These are phyloP conservation scores for Psilocybe subaeruginosa DNA, from an alignment of 768 basidiomycete species.

Conservation along the genomic window DNA sequence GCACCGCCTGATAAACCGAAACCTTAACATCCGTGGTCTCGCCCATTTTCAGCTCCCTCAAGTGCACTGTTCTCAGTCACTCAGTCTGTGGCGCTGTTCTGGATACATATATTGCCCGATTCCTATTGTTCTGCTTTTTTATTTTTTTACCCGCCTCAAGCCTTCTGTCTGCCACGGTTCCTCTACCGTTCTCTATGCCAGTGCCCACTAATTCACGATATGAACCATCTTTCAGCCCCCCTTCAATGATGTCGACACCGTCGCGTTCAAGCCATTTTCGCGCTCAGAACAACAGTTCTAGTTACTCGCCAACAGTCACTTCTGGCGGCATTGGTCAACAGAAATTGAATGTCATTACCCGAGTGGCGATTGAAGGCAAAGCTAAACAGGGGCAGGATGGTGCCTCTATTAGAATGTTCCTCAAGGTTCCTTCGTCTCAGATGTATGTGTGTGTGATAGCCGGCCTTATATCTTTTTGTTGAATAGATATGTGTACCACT, in stretches of 20 bases:
- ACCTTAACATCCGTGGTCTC: slow-evolving; percentile 13
- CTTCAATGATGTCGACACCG: slow-evolving; percentile 24
- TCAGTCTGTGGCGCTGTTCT: neutral
- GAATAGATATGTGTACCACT: slow-evolving; percentile 67
- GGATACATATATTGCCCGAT: neutral
- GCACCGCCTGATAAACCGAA: slow-evolving; percentile 18
- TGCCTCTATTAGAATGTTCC: slow-evolving; percentile 72
- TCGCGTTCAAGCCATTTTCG: slow-evolving; percentile 23
- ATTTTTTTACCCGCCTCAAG: slow-evolving; percentile 7
- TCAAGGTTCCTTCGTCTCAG: slow-evolving; percentile 60
- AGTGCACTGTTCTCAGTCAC: neutral
- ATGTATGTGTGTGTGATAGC: neutral
- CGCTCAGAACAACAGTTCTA: slow-evolving; percentile 30
- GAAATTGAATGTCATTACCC: slow-evolving; percentile 71
- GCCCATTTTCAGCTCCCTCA: neutral
- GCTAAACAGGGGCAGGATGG: slow-evolving; percentile 68
- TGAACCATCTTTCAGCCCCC: slow-evolving; percentile 27
- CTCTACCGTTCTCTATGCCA: slow-evolving; percentile 20
- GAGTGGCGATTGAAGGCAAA: slow-evolving; percentile 75
- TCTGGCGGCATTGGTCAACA: slow-evolving; percentile 42
- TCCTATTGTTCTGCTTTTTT: neutral
- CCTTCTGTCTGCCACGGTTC: neutral
- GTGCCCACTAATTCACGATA: slow-evolving; percentile 25
- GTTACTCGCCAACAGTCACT: slow-evolving; percentile 51
- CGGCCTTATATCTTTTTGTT: slow-evolving; percentile 1